Evolutionary conservation across 352 stramenopile species (phyloP).

Genomic region (Thalassiosira exigua): DNA sequence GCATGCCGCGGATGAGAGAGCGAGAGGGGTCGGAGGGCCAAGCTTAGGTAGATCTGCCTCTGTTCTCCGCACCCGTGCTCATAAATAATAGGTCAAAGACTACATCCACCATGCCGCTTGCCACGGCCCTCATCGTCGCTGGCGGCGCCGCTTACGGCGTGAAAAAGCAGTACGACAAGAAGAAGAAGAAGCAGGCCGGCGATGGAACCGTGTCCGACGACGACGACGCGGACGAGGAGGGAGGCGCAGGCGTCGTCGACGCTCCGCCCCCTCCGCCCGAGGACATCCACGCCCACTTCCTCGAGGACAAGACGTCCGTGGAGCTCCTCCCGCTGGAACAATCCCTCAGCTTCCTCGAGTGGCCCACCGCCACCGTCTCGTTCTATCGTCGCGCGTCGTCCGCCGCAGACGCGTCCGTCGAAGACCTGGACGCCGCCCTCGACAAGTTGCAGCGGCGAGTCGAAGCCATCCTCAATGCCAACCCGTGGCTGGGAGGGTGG

Average conservation of each 20-base stretch:
- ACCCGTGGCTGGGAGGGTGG: slow-evolving; percentile 73
- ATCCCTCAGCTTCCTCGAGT: slow-evolving; percentile 32
- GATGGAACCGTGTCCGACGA: not conserved
- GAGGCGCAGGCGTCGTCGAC: slow-evolving; percentile 2
- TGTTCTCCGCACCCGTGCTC: no score
- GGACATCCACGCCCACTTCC: slow-evolving; percentile 15
- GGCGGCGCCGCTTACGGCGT: slow-evolving; percentile 21
- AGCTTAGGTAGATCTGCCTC: no score
- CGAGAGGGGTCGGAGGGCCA: no score
- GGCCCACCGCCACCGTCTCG: slow-evolving; percentile 62
- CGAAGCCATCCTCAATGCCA: slow-evolving; percentile 47
- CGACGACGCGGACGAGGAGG: slow-evolving; percentile 10
- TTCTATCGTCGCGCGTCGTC: slow-evolving; percentile 58
- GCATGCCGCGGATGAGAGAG: no score
- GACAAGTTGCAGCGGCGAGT: slow-evolving; percentile 38
- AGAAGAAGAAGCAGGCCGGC: no score
- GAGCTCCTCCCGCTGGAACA: slow-evolving; percentile 54
- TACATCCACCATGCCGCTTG: slow-evolving; percentile 26
- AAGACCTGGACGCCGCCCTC: slow-evolving; percentile 12
- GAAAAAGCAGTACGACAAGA: no score
- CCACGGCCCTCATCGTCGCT: slow-evolving; percentile 18
- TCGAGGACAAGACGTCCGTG: slow-evolving; percentile 34
- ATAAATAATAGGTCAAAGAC: no score
- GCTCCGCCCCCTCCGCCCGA: not conserved
- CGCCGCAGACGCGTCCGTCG: not conserved